Evolutionary conservation across 148 eudicot species (phyloP), one percentile per base, ranked within the genome.

Genomic region (Rhododendron molle): DNA sequence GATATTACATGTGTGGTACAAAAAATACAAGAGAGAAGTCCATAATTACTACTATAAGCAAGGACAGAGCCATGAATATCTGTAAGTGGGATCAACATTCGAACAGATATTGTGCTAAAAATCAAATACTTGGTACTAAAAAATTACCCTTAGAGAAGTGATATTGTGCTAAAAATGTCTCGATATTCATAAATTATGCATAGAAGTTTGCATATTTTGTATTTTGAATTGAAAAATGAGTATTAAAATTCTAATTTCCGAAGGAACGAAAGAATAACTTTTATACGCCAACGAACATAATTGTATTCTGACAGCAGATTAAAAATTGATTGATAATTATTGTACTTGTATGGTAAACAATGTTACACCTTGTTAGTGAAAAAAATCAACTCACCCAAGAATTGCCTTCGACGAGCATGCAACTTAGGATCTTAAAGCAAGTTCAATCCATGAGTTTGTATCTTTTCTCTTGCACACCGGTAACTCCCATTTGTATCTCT

Each of bases 401-500:
- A 74, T 30, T 74, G 81, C 58, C 82, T 76, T 40, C n/a, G 38
- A 54, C 4, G 26, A 74, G 87, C 82, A 50, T 28, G 83, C 44
- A 62, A 81, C 69, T 82, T 78, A 65, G 85, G 82, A 34, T 78
- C 52, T 10, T 34, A 81, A 40, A 78, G 46, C 67, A 44, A 58
- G 28, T 65, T 91, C 88, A 93, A 85, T 95, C 94, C 98, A 97
- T 97, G 86, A 95, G 95, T 89, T 95, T 97, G 92, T 97, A 97
- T 86, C 99, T 86, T 89, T 97, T 97, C 94, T 97, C 99, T 90
- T 95, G 98, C 80, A 97, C 98, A 15, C 99, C 99, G 3, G 95
- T 94, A 71, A 97, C 99, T 73, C 99, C 99, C 99, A 95, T 97
- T 87, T 94, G 98, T 88, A 97, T 97, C 93, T 97, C 99, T 87